Conservation (phyloP, 73 alveolate genomes). For the Paramecium octaurelia region DNA sequence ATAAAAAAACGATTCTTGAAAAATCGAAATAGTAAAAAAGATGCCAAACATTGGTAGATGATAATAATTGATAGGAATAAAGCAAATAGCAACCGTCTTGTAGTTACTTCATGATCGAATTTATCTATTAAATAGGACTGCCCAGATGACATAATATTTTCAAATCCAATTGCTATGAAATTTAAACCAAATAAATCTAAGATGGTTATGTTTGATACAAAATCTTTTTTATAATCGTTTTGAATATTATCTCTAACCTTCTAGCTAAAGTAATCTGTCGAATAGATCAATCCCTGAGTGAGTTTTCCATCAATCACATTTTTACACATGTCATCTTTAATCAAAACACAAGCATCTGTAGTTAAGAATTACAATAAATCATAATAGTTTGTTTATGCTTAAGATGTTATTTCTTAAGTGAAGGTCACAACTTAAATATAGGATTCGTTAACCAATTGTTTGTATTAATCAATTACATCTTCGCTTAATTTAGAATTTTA, state of each 20-base stretch:
- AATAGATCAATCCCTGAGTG: not conserved
- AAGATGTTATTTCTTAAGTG: not conserved
- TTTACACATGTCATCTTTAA: not conserved
- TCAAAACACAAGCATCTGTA: not conserved
- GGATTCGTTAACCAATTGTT: not conserved
- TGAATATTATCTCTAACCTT: not conserved
- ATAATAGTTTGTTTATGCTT: not conserved
- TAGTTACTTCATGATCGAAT: not conserved
- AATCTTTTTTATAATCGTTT: not conserved
- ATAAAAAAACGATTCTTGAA: not conserved
- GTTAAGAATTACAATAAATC: not conserved
- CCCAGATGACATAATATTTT: not conserved
- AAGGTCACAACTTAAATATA: not conserved
- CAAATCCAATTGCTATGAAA: not conserved
- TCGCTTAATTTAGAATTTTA: not conserved
- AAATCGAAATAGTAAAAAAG: not conserved
- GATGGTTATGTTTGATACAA: not conserved
- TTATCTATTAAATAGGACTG: not conserved
- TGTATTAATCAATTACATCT: not conserved
- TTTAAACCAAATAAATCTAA: not conserved
- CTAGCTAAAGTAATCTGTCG: not conserved
- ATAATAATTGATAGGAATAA: not conserved
- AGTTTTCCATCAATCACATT: constrained; percentile 4
- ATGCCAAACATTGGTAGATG: not conserved
- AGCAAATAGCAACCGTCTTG: not conserved